Conservation (phyloP, 768 basidiomycete species). For the Boletus sp. region DNA sequence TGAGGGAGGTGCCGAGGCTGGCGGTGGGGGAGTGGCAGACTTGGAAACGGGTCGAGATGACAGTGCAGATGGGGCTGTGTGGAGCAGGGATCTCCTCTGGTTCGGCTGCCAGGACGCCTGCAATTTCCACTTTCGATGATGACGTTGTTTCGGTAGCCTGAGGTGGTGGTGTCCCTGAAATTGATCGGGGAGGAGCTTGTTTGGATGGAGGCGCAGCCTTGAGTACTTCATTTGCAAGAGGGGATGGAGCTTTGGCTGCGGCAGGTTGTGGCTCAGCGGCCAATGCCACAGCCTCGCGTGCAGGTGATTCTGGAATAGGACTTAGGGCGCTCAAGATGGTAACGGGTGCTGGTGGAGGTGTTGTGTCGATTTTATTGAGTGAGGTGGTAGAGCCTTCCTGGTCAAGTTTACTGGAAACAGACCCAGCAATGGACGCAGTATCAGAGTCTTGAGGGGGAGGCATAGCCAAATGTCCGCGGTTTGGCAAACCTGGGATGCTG, state of each 20-base stretch:
- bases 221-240: too few relatives aligned
- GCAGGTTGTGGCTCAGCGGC: constrained; percentile 34
- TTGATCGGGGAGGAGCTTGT: too few relatives aligned
- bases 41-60: constrained; percentile 18
- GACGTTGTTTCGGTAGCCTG: too few relatives aligned
- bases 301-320: constrained; percentile 71
- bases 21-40: constrained; percentile 14
- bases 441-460: constrained; percentile 31
- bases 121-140: too few relatives aligned
- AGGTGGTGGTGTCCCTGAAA: too few relatives aligned
- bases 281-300: constrained; percentile 49
- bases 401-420: constrained; percentile 28
- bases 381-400: constrained; percentile 29
- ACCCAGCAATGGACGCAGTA: constrained; percentile 23
- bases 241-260: too few relatives aligned
- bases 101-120: constrained; percentile 49
- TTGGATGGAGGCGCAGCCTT: too few relatives aligned
- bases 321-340: constrained; percentile 20
- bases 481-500: constrained; percentile 37
- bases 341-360: constrained; percentile 23
- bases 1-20: constrained; percentile 17
- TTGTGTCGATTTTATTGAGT: constrained; percentile 35
- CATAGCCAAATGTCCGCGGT: constrained; percentile 24
- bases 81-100: too few relatives aligned
- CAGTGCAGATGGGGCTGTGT: too few relatives aligned